Base-by-base conservation (phyloP, 2,329 filamentous ascomycete species). In the Nigrospora sphaerica region DNA sequence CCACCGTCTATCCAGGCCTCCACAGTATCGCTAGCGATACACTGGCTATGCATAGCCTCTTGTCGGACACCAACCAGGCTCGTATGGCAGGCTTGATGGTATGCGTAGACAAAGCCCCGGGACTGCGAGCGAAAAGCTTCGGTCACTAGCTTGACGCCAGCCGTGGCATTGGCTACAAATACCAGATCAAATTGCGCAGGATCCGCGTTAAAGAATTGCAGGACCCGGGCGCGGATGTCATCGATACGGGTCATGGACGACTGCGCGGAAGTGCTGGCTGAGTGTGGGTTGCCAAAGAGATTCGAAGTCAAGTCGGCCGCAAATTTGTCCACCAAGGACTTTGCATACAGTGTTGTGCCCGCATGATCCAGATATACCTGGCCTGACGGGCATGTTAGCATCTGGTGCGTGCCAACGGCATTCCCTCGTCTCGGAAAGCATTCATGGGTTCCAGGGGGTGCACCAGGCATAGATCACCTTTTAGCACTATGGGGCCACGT, bases 251-350 rank as follows among this genome's bases (percentile, higher is more conserved):
- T 74, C 0, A 86, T 85, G 0, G 88, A 85, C 32, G 83, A 73
- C 58, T 93, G 88, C 0, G 92, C 95, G 3, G 90, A 85, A 13
- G 77, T 71, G 2, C 91, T 95, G 42, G 81, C 85, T 1, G 92
- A 96, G 66, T 97, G 92, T 1, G 92, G 92, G 52, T 97, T 97
- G 34, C 91, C 92, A 55, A 91, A 90, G 0, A 97, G 71, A 56
- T 83, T 86, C 4, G 78, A 72, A 23, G 84, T 83, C 76, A 96
- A 85, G 49, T 93, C 87, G n/a, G 69, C 64, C 10, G 88, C 81
- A 66, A 95, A 95, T 19, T 70, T 73, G 53, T 92, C 85, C 64
- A 97, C 83, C 19, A 93, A 68, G 31, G 87, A 90, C 63, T 86
- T 92, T 37, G 89, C 74, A 60, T 86, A 88, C 1, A 86, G 72